phyloP scores from a whole-genome alignment of 1,139 yeast species.

The Suhomyces wounanorum region DNA sequence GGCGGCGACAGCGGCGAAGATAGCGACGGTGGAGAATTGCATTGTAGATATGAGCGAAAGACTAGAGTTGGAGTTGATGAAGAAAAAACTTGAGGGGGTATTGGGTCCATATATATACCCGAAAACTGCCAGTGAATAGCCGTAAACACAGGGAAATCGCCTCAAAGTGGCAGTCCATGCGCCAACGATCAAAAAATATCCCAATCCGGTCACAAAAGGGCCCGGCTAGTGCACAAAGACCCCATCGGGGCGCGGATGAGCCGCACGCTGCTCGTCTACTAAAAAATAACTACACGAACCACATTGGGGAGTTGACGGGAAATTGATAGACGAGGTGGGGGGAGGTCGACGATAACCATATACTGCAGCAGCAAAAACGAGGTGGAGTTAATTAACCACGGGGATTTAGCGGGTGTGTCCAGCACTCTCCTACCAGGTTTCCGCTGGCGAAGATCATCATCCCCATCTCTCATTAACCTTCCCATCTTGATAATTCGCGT shows the following conservation, averaged over 20 bases:
- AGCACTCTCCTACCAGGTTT: no score
- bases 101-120: constrained; percentile 7
- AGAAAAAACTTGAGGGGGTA: constrained; percentile 9
- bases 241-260: constrained; percentile 1
- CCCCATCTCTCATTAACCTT: not conserved
- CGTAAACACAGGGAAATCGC: constrained; percentile 5
- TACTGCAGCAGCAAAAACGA: not conserved
- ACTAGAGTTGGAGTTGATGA: constrained; percentile 28
- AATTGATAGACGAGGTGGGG: not conserved
- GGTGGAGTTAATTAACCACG: no score
- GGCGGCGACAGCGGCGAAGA: constrained; percentile 44
- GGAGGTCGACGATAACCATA: not conserved
- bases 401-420: no score
- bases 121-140: not conserved
- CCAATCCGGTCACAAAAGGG: constrained; percentile 7
- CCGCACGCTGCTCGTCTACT: constrained; percentile 6
- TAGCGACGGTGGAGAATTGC: constrained; percentile 52
- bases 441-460: no score
- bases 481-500: constrained; percentile 2
- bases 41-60: constrained; percentile 34
- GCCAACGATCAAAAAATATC: constrained; percentile 4
- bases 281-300: constrained; percentile 9
- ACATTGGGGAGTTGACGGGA: not conserved
- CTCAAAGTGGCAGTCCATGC: constrained; percentile 4
- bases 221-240: constrained; percentile 1